These are phyloP conservation scores for Graphilbum sp. DNA, from an alignment of 2,329 filamentous ascomycete species.

Conservation along the genomic window DNA sequence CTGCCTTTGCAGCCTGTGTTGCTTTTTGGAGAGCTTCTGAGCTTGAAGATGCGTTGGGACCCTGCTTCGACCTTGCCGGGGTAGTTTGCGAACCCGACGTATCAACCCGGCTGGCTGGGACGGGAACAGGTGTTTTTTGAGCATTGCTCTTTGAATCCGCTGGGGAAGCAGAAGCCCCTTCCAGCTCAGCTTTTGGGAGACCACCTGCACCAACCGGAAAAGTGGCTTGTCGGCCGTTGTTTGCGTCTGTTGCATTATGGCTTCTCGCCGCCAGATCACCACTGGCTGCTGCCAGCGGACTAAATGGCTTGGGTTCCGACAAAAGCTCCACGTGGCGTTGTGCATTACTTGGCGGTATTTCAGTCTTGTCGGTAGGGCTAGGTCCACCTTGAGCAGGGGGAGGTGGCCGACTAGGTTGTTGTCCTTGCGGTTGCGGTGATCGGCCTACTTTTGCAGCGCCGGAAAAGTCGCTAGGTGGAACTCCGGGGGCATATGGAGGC, in stretches of 20 bases:
- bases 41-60: conserved; percentile 18
- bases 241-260: no score
- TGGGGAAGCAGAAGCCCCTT: no score
- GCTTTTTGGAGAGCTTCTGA: conserved; percentile 42
- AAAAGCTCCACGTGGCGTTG: conserved; percentile 33
- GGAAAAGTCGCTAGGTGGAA: conserved; percentile 7
- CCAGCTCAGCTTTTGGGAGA: no score
- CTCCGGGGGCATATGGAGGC: conserved; percentile 9
- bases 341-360: conserved; percentile 22
- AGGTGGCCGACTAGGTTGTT: no score
- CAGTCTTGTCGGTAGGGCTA: neutral
- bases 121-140: no score
- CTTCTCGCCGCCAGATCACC: no score
- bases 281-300: neutral
- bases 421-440: conserved; percentile 8
- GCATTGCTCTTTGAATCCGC: no score
- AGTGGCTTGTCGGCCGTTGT: no score
- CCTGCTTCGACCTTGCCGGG: conserved; percentile 21
- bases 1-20: conserved; percentile 58
- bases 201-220: conserved; percentile 33
- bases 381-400: neutral
- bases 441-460: conserved; percentile 15
- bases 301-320: conserved; percentile 37
- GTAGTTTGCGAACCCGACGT: conserved; percentile 15
- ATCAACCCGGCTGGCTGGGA: conserved; percentile 11